Evolutionary conservation across 2,329 filamentous ascomycete species (phyloP), one percentile per base, ranked within the genome.

Genomic region (Alternaria rosae): DNA sequence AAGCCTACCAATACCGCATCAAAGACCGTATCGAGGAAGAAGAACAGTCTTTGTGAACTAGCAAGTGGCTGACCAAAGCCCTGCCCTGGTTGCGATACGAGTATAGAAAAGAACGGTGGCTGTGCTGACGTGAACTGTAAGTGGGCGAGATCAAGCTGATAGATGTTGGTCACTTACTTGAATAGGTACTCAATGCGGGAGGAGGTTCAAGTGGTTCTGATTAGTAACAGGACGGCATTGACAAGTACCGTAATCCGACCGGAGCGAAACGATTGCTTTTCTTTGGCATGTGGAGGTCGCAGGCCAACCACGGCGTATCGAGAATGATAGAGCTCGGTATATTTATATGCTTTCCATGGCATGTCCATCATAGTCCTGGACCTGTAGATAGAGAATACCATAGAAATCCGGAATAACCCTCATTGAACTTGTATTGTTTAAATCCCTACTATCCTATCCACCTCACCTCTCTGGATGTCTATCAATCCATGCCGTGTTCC

Each of bases 401-500:
- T 6, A 25, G 23, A 25, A 8, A 25, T 6, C 5, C 23, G 8
- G 6, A 8, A 25, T 25, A 8, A 25, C 8, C 23, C 8, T 25
- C 23, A 4, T 17, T n/a, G 7, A 10, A 28, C 13, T 17, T 26
- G 15, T 17, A 47, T 4, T 17, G 6, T 13, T 9, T 21, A 17
- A 10, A 1, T 32, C 3, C 2, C 1, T 6, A 3, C 15, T 1
- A 4, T 2, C 5, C 15, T 1, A 4, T 2, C 5, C n/a, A 26
- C 15, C 7, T 57, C 25, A 70, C 13, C 52, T 58, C 21, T 69
- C 63, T 3, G 67, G 65, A 1, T 64, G 51, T 21, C 45, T 54
- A 72, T 86, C 84, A 70, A 86, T 84, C 85, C 84, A 86, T 11
- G 60, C 73, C 10, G 80, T 77, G 69, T 86, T 82, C 3, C 82